These are phyloP conservation scores for Ilex aquifolium DNA, from an alignment of 257 asterid species.

Conservation along the genomic window DNA sequence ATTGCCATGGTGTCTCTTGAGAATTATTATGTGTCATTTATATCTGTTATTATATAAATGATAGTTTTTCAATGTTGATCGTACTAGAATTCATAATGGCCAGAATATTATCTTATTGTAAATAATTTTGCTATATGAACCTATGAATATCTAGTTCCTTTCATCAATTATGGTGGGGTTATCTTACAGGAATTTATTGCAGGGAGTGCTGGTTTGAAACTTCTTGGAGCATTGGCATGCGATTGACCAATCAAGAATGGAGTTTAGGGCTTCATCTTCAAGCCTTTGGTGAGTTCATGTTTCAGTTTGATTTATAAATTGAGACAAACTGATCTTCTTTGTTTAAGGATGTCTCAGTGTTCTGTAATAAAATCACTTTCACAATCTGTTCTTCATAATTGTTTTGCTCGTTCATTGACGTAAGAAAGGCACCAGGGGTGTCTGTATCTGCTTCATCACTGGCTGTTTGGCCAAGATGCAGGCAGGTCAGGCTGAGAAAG, in stretches of 20 bases:
- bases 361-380: slow-evolving; percentile 12
- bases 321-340: slow-evolving; percentile 17
- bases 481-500: slow-evolving; percentile 7
- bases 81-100: background rate
- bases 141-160: background rate
- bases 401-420: background rate
- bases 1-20: too few relatives aligned
- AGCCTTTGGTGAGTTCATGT: slow-evolving; percentile 50
- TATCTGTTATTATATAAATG: too few relatives aligned
- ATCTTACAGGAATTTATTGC: slow-evolving; percentile 9
- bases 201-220: slow-evolving; percentile 17
- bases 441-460: slow-evolving; percentile 8
- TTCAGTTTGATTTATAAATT: slow-evolving; percentile 31
- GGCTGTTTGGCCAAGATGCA: slow-evolving; percentile 28
- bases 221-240: slow-evolving; percentile 16
- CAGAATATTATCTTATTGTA: background rate
- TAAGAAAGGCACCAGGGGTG: slow-evolving; percentile 5
- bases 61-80: background rate
- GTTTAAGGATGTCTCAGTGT: slow-evolving; percentile 17
- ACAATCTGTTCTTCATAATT: slow-evolving; percentile 7
- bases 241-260: slow-evolving; percentile 18
- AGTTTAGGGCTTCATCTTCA: slow-evolving; percentile 24
- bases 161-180: background rate
- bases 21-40: too few relatives aligned
- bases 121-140: background rate